Conservation (phyloP, 2,329 filamentous ascomycete genomes). For the Fusarium neocosmosporiellum region DNA sequence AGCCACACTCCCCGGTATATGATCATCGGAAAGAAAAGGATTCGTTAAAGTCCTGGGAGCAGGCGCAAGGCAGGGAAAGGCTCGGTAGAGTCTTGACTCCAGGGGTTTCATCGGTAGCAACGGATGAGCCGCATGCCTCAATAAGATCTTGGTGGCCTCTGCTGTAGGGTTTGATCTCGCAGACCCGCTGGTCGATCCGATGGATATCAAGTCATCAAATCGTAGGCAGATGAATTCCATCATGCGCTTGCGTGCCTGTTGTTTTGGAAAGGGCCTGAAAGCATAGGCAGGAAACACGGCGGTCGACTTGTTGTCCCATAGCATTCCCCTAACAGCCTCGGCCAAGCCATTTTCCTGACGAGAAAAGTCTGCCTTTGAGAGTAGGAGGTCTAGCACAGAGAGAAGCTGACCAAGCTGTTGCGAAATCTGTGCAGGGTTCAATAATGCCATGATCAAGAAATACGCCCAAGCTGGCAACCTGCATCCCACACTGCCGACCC, state of each 20-base stretch:
- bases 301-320: background rate
- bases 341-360: background rate
- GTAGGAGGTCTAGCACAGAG: background rate
- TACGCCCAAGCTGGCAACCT: background rate
- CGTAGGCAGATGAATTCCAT: background rate
- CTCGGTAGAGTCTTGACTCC: background rate
- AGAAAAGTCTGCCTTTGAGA: background rate
- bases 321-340: background rate
- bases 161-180: too few species aligned
- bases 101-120: background rate
- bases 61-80: background rate
- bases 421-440: background rate
- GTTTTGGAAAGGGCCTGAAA: background rate
- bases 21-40: background rate
- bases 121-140: background rate
- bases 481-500: background rate
- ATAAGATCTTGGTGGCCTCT: background rate
- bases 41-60: background rate
- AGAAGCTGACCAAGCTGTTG: background rate
- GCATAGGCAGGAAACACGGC: background rate
- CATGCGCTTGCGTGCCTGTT: background rate
- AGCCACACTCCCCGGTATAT: background rate
- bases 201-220: background rate
- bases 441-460: background rate
- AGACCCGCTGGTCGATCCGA: background rate